Evolutionary conservation across 345 rosid species (phyloP).

Genomic region (Populus nigra): DNA sequence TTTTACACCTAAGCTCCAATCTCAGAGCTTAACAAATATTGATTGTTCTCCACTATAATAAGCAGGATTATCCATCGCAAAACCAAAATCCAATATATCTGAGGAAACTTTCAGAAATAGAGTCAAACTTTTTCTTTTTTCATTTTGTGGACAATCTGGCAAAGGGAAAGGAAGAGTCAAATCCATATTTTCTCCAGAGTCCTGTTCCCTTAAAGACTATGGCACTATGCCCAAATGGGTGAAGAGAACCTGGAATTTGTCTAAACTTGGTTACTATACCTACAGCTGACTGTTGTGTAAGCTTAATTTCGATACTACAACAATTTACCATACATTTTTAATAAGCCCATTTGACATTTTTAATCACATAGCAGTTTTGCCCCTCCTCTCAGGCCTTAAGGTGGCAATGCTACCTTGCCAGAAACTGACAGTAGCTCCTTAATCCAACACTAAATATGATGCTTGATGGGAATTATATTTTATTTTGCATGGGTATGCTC

Average conservation of each 20-base stretch:
- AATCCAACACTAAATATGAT: neutral
- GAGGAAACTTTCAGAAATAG: neutral
- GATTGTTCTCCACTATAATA: neutral
- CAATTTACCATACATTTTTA: neutral
- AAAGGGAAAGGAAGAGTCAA: neutral
- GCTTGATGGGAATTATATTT: neutral
- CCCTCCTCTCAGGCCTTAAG: neutral
- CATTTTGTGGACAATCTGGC: neutral
- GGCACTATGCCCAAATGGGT: neutral
- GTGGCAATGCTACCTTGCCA: neutral
- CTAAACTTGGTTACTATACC: neutral
- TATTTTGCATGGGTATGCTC: neutral
- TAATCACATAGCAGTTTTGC: neutral
- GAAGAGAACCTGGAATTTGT: neutral
- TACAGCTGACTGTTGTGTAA: neutral
- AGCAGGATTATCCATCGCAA: neutral
- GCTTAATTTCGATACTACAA: neutral
- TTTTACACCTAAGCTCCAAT: neutral
- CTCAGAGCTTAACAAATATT: neutral
- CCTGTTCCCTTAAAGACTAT: neutral
- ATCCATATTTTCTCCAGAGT: neutral
- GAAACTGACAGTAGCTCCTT: neutral
- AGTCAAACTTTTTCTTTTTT: neutral
- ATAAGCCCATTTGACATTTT: neutral
- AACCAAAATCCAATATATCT: neutral